Evolutionary conservation across 1,284 basidiomycete species (phyloP).

Genomic region (Irpex rosettiformis): DNA sequence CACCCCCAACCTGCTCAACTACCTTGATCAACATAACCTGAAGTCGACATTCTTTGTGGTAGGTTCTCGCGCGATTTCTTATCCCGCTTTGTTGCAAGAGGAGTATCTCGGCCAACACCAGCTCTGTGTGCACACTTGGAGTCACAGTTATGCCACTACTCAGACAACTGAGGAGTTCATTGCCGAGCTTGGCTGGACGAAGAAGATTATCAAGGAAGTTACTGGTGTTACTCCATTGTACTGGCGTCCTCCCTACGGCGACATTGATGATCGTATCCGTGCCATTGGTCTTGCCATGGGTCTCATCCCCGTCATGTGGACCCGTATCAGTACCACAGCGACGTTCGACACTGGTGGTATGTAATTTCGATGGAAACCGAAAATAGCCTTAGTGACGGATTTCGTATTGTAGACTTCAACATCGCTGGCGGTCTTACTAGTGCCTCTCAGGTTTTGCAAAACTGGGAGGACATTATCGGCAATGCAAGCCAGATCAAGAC

Average conservation of each 20-base stretch:
- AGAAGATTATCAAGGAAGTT: slow-evolving; percentile 79
- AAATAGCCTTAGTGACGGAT: not conserved
- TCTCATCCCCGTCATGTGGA: slow-evolving; percentile 67
- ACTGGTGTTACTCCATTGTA: slow-evolving; percentile 66
- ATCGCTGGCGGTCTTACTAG: slow-evolving; percentile 63
- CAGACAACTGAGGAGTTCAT: slow-evolving; percentile 82
- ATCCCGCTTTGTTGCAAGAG: slow-evolving; percentile 59
- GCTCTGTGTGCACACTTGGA: slow-evolving; percentile 69
- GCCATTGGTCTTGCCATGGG: slow-evolving; percentile 72
- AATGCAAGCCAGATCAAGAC: slow-evolving; percentile 45
- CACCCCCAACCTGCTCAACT: slow-evolving; percentile 72
- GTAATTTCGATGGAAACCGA: slow-evolving; percentile 15
- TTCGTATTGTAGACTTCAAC: slow-evolving; percentile 59
- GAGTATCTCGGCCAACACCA: slow-evolving; percentile 76
- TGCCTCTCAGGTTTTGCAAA: slow-evolving; percentile 54
- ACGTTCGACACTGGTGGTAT: slow-evolving; percentile 67
- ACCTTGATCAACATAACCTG: slow-evolving; percentile 64
- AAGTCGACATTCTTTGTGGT: slow-evolving; percentile 88
- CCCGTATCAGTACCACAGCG: slow-evolving; percentile 48
- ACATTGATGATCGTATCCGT: slow-evolving; percentile 79
- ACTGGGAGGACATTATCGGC: slow-evolving; percentile 61
- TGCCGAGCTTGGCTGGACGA: slow-evolving; percentile 86
- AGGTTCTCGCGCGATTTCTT: slow-evolving; percentile 70
- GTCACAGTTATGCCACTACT: slow-evolving; percentile 67
- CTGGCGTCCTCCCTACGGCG: slow-evolving; percentile 67